Evolutionary conservation across 2,329 filamentous ascomycete genomes (phyloP), one percentile per base, ranked within the genome.

Genomic region (Calonectria honghensis): DNA sequence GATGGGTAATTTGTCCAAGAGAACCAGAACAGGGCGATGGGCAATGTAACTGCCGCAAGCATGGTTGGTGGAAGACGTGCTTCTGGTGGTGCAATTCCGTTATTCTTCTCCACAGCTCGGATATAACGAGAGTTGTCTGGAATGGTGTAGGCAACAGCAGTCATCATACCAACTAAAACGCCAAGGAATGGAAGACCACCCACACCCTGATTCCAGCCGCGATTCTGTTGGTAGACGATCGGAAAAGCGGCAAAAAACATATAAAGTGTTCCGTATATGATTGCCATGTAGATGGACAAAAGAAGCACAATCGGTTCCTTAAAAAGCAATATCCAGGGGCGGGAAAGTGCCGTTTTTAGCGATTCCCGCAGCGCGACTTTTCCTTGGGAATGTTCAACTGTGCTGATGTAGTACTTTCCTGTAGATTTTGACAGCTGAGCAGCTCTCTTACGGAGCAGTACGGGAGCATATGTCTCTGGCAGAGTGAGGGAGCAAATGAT

Each of bases 11-110:
- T 73, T 68, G 18, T 79, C 92, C 92, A 93, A 0, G 91, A 91
- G 76, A 93, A 93, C 89, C 90, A 91, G 84, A 93, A 93, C 48
- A 93, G 85, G 6, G 91, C 90, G 31, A 91, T 80, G 0, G 93
- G 93, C 0, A 94, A 84, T 4, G 87, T 78, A 37, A 93, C 82
- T 18, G 88, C 89, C 1, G 92, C 93, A 27, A 94, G 80, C 71
- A 94, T 89, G 24, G 87, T 88, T 2, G 90, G 88, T 0, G 90
- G 90, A 0, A 95, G 85, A 37, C 93, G 88, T 7, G 90, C 88
- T 80, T 95, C 93, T 0, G 92, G 92, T 2, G 91, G 88, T 2
- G 91, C 91, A 37, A 88, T 87, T 0, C 92, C 91, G 9, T 89
- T 89, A 4, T 78, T 87, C 87, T 4, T 85, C 78, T 77, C 9